phyloP scores from a whole-genome alignment of 768 basidiomycete species.

The Pleurotus ostreatus region DNA sequence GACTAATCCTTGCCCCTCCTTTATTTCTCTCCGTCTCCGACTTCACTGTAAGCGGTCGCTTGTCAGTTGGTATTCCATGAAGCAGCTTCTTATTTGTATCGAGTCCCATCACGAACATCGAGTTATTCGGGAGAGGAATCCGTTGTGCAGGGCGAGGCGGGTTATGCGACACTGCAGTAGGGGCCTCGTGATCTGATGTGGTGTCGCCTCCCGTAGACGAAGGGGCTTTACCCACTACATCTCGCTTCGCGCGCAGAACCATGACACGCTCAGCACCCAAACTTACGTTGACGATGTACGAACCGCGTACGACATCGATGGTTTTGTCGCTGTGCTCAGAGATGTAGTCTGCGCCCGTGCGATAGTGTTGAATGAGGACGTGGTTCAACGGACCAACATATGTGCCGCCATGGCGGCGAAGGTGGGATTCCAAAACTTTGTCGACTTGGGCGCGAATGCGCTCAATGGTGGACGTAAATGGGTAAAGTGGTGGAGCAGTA shows the following conservation, averaged over 20 bases:
- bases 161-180: neutral
- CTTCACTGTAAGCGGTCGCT: conserved; percentile 54
- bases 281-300: conserved; percentile 77
- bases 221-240: conserved; percentile 19
- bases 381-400: conserved; percentile 67
- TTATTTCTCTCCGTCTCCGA: conserved; percentile 47
- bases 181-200: conserved; percentile 1
- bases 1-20: conserved; percentile 67
- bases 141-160: conserved; percentile 43
- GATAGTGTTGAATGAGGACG: conserved; percentile 79
- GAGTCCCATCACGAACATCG: conserved; percentile 77
- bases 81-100: conserved; percentile 73
- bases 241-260: conserved; percentile 68
- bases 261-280: conserved; percentile 75
- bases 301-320: conserved; percentile 70
- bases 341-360: conserved; percentile 75
- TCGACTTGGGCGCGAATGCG: conserved; percentile 64
- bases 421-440: conserved; percentile 29
- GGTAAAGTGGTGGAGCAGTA: conserved; percentile 61
- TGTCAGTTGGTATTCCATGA: conserved; percentile 75
- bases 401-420: neutral
- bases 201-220: conserved; percentile 10
- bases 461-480: conserved; percentile 67
- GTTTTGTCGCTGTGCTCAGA: conserved; percentile 89
- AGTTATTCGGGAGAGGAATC: conserved; percentile 75